Base-by-base conservation (phyloP, 345 rosid species). In the Sapria himalayana region DNA sequence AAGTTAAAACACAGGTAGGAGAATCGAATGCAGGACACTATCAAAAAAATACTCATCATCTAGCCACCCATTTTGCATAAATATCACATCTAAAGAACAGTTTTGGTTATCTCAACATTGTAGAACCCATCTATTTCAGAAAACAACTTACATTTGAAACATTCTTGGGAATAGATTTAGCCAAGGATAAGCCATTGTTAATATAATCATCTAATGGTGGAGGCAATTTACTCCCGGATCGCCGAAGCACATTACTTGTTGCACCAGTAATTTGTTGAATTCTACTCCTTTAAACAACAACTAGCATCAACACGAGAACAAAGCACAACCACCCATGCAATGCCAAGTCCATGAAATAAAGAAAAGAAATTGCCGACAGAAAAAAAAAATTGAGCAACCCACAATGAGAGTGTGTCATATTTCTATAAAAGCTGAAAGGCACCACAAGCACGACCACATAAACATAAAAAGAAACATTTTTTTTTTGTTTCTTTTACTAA, bases 251-350 rank as follows among this genome's bases (percentile, higher is more conserved):
- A 59, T 57, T 57, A 49, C 43, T 73, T 55, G 73, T 49, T 32
- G 66, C 58, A 47, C 84, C 78, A 18, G 85, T 68, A 37, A 86
- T 71, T 63, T 81, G 78, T 53, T 78, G 92, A 43, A 81, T 92
- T 49, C 84, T 81, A 41, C 67, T 69, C 91, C 82, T 74, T 39
- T 29, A 43, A 62, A 61, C n/a, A 52, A 37, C 16, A 58, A 58
- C 44, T 14, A 59, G 15, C 48, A 43, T 42, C 29, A 22, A 16
- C 41, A 22, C 11, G 6, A 52, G 50, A 18, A 27, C 33, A 55
- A 13, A 17, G 19, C 39, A 41, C 19, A 29, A 13, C 23, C 13
- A 13, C 25, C 13, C 16, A 32, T n/a, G 22, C 6, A 40, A 46
- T 23, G 36, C 5, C 15, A 12, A 16, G 32, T 29, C 14, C 43